Evolutionary conservation across 257 asterid genomes (phyloP), one percentile per base, ranked within the genome.

Genomic region (Vinca minor): DNA sequence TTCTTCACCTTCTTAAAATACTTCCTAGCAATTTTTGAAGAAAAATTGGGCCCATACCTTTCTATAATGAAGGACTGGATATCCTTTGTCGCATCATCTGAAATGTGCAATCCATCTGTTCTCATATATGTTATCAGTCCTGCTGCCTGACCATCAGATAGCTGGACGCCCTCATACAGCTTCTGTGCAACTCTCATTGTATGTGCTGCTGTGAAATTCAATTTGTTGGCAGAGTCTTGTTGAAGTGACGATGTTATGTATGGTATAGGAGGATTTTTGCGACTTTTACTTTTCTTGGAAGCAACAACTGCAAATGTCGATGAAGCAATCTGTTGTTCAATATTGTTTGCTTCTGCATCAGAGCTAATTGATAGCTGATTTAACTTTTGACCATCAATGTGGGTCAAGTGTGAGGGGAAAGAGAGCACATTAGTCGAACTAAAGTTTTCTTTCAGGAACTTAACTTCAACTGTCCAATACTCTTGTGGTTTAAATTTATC

Each of bases 111-210:
- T 53, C 98, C 98, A 82, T 92, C 97, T 42, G 97, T 92, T 80
- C 96, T 82, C 88, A 87, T 89, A 76, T 92, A 89, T 55, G 98
- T 92, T 63, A 89, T 87, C 60, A 92, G 68, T 34, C 98, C 98
- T 14, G 88, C 78, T 44, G 93, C 75, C 74, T 78, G 70, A 20
- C 92, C 96, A 74, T 78, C 84, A 2, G 95, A 81, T 46, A 89
- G 69, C 66, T 87, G 79, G 59, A 92, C 79, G 31, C 97, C 98
- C 80, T 92, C 98, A 42, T 89, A 92, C 54, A 92, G 84, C 76
- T 87, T 87, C 65, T 92, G 98, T 50, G 98, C 98, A 70, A 89
- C 76, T 74, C 70, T 87, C 98, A 89, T 89, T 17, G 98, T 87
- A 65, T 76, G 34, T 45, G 95, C 76, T 31, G 96, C 86, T 2